Percentiles rank a stretch among this genome's conserved stretches.
These are phyloP conservation scores for Endoconidiophora laricicola DNA, from an alignment of 2,329 filamentous ascomycete species.

Conservation along the genomic window DNA sequence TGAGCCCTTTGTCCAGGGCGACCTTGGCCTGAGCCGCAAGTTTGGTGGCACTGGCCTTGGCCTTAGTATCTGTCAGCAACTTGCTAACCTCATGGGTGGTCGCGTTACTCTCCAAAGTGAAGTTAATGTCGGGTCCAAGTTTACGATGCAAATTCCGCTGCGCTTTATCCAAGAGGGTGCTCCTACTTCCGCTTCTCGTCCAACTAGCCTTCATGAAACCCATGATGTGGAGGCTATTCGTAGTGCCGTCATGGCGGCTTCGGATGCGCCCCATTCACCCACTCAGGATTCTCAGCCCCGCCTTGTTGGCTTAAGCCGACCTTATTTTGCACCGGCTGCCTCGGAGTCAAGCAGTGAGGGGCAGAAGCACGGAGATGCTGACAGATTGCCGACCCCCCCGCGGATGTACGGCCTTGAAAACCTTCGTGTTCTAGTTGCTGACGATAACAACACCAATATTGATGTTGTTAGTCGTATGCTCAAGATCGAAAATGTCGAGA, in stretches of 20 bases:
- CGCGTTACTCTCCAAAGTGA: slow-evolving; percentile 55
- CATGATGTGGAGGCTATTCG: slow-evolving; percentile 16
- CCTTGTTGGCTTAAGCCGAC: slow-evolving; percentile 65
- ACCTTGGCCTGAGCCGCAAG: slow-evolving; percentile 74
- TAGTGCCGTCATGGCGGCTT: slow-evolving; percentile 15
- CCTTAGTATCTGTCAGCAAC: slow-evolving; percentile 74
- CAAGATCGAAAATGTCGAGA: slow-evolving; percentile 65
- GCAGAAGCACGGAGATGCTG: slow-evolving; percentile 14
- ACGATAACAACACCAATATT: slow-evolving; percentile 45
- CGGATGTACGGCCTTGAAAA: slow-evolving; percentile 25
- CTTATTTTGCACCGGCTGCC: slow-evolving; percentile 47
- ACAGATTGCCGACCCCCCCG: not conserved
- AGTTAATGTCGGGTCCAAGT: slow-evolving; percentile 58
- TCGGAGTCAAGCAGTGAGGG: slow-evolving; percentile 21
- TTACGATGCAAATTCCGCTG: slow-evolving; percentile 69
- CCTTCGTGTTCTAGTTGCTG: slow-evolving; percentile 70
- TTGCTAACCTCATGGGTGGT: slow-evolving; percentile 71
- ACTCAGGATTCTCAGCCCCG: slow-evolving; percentile 55
- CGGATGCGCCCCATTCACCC: slow-evolving; percentile 23
- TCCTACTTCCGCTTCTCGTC: slow-evolving; percentile 31
- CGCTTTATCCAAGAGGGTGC: slow-evolving; percentile 52
- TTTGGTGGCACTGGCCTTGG: slow-evolving; percentile 80
- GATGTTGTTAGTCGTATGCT: slow-evolving; percentile 45
- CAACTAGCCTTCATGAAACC: slow-evolving; percentile 27
- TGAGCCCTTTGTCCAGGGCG: slow-evolving; percentile 89